Percentiles rank a stretch among this genome's conserved stretches.
phyloP scores from a whole-genome alignment of 257 asterid genomes.

The Nicotiana noctiflora region DNA sequence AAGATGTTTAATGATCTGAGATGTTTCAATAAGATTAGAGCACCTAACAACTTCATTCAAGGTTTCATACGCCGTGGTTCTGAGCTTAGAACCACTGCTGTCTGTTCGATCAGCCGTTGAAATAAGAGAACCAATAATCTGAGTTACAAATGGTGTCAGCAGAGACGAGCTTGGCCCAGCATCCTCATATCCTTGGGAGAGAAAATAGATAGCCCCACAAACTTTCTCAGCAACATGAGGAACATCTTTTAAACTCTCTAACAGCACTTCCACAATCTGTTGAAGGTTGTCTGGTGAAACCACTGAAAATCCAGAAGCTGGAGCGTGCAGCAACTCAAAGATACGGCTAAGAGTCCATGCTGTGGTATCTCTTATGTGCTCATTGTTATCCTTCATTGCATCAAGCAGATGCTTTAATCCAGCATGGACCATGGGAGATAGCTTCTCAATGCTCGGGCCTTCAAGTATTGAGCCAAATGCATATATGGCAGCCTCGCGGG shows the following conservation, averaged over 20 bases:
- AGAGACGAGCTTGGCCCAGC: slow-evolving; percentile 56
- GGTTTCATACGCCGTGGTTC: slow-evolving; percentile 70
- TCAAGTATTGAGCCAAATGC: slow-evolving; percentile 92
- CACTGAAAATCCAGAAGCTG: slow-evolving; percentile 57
- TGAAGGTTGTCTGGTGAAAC: slow-evolving; percentile 60
- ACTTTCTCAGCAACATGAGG: slow-evolving; percentile 80
- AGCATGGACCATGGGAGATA: slow-evolving; percentile 71
- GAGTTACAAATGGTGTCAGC: slow-evolving; percentile 60
- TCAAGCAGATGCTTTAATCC: slow-evolving; percentile 66
- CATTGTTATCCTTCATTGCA: slow-evolving; percentile 65
- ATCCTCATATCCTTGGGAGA: slow-evolving; percentile 85
- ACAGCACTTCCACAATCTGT: slow-evolving; percentile 42
- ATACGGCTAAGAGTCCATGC: slow-evolving; percentile 96
- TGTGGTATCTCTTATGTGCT: slow-evolving; percentile 78
- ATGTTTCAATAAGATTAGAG: slow-evolving; percentile 57
- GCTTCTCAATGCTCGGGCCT: slow-evolving; percentile 72
- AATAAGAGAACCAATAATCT: slow-evolving; percentile 47
- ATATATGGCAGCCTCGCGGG: slow-evolving; percentile 80
- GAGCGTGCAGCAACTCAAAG: slow-evolving; percentile 69
- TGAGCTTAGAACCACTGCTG: slow-evolving; percentile 57
- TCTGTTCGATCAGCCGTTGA: slow-evolving; percentile 67
- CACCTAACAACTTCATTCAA: slow-evolving; percentile 71
- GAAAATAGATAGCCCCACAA: slow-evolving; percentile 78
- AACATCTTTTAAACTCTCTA: slow-evolving; percentile 59
- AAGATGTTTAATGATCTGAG: slow-evolving; percentile 52